Conservation (phyloP, 176 grass and related monocot species). For the Typha latifolia region DNA sequence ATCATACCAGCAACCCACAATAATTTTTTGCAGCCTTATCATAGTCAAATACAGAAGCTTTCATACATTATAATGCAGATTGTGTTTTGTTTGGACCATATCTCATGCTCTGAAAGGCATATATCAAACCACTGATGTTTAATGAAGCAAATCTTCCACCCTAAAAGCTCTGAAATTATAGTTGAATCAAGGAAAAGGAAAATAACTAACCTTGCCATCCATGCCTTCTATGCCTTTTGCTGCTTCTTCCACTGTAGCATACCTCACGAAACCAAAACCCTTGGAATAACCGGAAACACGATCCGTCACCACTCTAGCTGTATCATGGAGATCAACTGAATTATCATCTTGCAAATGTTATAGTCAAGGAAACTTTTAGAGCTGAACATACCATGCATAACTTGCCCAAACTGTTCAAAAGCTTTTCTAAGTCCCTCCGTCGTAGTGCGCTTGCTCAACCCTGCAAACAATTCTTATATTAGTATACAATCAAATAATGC, state of each 20-base stretch:
- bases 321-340: constrained; percentile 8
- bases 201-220: constrained; percentile 64
- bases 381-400: constrained; percentile 47
- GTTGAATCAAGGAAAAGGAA: not conserved
- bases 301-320: constrained; percentile 77
- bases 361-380: not conserved
- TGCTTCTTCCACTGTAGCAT: constrained; percentile 61
- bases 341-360: not conserved
- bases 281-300: constrained; percentile 73
- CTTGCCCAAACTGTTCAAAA: constrained; percentile 64
- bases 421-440: constrained; percentile 47
- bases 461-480: constrained; percentile 16
- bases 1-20: too few species aligned
- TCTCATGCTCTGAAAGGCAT: too few species aligned
- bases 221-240: constrained; percentile 63
- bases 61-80: too few species aligned
- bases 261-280: constrained; percentile 87
- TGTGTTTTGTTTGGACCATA: too few species aligned
- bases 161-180: not conserved
- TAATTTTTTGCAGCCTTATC: too few species aligned
- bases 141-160: not conserved
- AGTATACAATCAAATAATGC: too few species aligned
- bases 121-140: too few species aligned
- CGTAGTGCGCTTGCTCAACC: constrained; percentile 71
- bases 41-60: too few species aligned